Base-by-base conservation (phyloP, 805 yeast genomes). In the Kurtzmaniella fragi region DNA sequence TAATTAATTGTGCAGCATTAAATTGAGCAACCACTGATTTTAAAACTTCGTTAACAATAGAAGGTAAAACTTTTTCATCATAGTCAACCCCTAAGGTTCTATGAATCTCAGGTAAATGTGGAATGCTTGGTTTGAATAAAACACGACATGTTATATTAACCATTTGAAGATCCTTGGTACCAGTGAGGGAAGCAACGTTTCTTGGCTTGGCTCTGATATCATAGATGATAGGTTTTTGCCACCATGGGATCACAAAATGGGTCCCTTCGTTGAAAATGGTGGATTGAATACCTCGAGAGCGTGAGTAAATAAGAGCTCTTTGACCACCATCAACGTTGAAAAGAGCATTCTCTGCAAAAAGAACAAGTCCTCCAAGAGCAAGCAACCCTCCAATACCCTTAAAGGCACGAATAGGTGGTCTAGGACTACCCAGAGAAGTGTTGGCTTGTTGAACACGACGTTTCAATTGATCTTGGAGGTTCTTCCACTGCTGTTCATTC, bases 111-210 rank as follows among this genome's bases (percentile, higher is more conserved):
- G 98, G 96, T 49, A 93, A 73, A 38, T 88, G 79, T 38, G 64
- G 62, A 23, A 88, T 75, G 41, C 84, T 83, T 0, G 99, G 99
- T 61, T 90, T 82, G 40, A 95, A 84, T 52, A 93, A 76, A 17
- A 93, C 99, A 70, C 99, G 83, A 64, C 99, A 93, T n/a, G 98
- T 91, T 57, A 93, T 91, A 64, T 89, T 93, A 36, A 93, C 99
- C 99, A 93, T 93, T 70, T 93, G 99, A 59, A 93, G 75, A 67
- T 93, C 99, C 69, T 93, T 93, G 16, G 99, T 93, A 49, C 99
- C 99, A 1, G 99, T 93, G 54, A 95, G 75, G 17, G 96, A 87
- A 11, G 97, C 86, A 44, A 93, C 95, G 52, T 89, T 89, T 66
- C 97, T 81, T 43, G 99, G 99, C 61, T 88, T 91, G 34, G 99